Percentiles rank a stretch among this genome's conserved stretches.
Conservation (phyloP, 2,329 filamentous ascomycete species). For the Botrytis pseudocinerea region DNA sequence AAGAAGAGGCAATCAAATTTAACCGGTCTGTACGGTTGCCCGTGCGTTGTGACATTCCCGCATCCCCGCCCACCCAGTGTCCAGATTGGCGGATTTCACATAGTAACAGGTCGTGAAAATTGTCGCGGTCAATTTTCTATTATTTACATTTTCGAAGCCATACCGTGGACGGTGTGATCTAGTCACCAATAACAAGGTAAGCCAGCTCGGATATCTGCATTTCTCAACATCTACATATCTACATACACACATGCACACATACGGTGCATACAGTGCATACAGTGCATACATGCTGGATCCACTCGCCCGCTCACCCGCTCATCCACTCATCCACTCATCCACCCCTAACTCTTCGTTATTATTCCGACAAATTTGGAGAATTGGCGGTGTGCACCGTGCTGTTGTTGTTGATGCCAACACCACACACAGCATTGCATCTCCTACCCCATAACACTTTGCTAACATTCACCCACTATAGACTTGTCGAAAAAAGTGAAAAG, state of each 20-base stretch:
- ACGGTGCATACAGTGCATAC: background rate
- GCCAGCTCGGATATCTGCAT: slow-evolving; percentile 36
- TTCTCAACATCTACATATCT: slow-evolving; percentile 26
- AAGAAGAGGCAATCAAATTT: slow-evolving; percentile 27
- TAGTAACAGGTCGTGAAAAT: slow-evolving; percentile 29
- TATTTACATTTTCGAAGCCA: slow-evolving; percentile 9
- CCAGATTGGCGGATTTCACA: slow-evolving; percentile 37
- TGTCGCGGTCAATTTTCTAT: slow-evolving; percentile 5
- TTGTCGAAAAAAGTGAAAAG: slow-evolving; percentile 9
- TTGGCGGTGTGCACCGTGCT: slow-evolving; percentile 35
- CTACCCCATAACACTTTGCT: slow-evolving; percentile 23
- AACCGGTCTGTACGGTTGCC: slow-evolving; percentile 34
- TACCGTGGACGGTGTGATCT: slow-evolving; percentile 4
- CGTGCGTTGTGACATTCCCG: slow-evolving; percentile 36
- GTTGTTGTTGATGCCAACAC: slow-evolving; percentile 19
- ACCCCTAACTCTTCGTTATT: slow-evolving; percentile 17
- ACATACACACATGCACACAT: background rate
- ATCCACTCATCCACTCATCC: slow-evolving; percentile 15
- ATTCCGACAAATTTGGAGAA: slow-evolving; percentile 27
- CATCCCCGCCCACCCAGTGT: slow-evolving; percentile 31
- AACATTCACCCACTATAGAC: slow-evolving; percentile 22
- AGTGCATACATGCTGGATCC: slow-evolving; percentile 16
- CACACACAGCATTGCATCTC: slow-evolving; percentile 16
- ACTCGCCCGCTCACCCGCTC: background rate
- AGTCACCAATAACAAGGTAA: slow-evolving; percentile 29